Base-by-base conservation (phyloP, 2,329 filamentous ascomycete species). In the Fusarium verticillioides region DNA sequence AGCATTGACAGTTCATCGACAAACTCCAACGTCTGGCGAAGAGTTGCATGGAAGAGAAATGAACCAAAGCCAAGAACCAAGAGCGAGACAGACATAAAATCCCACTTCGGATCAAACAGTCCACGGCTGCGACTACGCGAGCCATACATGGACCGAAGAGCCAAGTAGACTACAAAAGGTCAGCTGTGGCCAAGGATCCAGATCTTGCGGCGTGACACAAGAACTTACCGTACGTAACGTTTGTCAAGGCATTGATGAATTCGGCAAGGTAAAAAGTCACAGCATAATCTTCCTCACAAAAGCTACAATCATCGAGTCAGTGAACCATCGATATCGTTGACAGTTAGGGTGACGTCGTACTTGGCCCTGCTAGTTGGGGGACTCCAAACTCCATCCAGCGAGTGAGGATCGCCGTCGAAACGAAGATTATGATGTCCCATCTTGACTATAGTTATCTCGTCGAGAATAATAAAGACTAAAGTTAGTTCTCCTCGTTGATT, bases 1-100 rank as follows among this genome's bases (percentile, higher is more conserved):
- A 90, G 84, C 88, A 90, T 90, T 60, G 87, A 86, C n/a, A 90
- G 80, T 73, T 91, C 88, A 72, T 90, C 89, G 70, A 83, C 84
- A 66, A 85, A 85, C 70, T 87, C 82, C 10, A 84, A 77, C 3
- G 76, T 76, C 54, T 84, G 83, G 59, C 81, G 84, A 23, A 87
- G 80, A 12, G 83, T 83, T 37, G 84, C 84, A 71, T 87, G 85
- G 74, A 84, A 87, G 16, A 82, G 57, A 54, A 83, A 82, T 2
- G 85, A 87, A 32, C 79, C 79, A 46, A 85, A 56, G 59, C 85
- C 85, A 39, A 86, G 80, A 11, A 81, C 44, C 39, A 86, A 70
- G 36, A 86, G 81, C 9, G 82, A 80, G 30, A 82, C 18, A 28
- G 85, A 83, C 78, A 85, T 82, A 63, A 83, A 82, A 73, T 87